Base-by-base conservation (phyloP, 2,329 filamentous ascomycete genomes). In the Penicillium glabrum region DNA sequence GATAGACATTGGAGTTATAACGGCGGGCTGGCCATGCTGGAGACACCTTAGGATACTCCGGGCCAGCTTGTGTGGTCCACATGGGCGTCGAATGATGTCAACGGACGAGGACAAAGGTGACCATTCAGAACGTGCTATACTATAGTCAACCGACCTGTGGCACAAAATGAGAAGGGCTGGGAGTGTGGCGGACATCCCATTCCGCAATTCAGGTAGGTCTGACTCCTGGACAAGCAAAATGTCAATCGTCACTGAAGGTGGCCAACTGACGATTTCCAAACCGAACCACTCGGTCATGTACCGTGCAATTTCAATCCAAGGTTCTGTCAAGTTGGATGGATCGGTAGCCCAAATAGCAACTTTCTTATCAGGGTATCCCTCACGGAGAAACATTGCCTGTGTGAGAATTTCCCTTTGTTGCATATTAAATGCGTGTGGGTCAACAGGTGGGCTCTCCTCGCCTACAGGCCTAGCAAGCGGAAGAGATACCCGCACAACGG, bases 401-500 rank as follows among this genome's bases (percentile, higher is more conserved):
- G 62, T 62, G 7, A 62, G 23, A 2, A 58, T 55, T n/a, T 70
- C 67, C 21, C 61, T 63, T 23, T 69, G 66, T 2, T 67, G 61
- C 3, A 61, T 33, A 1, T 63, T 45, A 21, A 67, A 59, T 10
- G 62, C 60, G 14, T 61, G 55, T 13, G 60, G 53, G 6, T 63
- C 59, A 8, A 65, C 51, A 4, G 54, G 60, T 21, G 62, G 61
- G 21, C 60, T 64, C 43, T 70, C 68, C 33, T 69, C 67, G 13
- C 65, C 65, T 4, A 63, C 64, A 1, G 70, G 64, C 11, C 71
- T 66, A 1, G 62, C 61, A 5, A 83, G 64, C 6, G 78, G 77
- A 1, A 86, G 63, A 3, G 72, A 77, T 8, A 85, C 79, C 10
- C 75, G 77, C 2, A 85, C 79, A 23, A 81, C 79, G 0, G 85